Percentiles rank a stretch among this genome's conserved stretches.
Evolutionary conservation across 2,329 filamentous ascomycete species (phyloP).

Genomic region (Decorospora gaudefroyi): DNA sequence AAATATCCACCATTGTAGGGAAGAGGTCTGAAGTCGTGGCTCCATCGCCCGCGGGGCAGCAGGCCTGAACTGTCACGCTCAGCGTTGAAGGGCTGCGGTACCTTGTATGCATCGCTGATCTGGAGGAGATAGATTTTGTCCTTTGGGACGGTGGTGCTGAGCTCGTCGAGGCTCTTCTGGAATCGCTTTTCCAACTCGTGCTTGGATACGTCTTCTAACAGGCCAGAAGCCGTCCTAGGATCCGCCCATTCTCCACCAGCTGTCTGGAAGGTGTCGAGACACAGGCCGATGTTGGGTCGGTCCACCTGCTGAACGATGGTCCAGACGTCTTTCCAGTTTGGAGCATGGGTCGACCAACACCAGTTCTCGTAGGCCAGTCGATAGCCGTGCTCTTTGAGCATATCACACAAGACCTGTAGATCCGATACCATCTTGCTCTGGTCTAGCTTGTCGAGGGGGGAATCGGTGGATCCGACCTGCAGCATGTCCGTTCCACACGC

Average conservation of each 20-base stretch:
- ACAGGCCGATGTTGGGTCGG: conserved; percentile 70
- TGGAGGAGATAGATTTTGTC: conserved; percentile 77
- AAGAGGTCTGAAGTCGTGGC: conserved; percentile 69
- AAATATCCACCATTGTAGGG: conserved; percentile 73
- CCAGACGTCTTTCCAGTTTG: conserved; percentile 72
- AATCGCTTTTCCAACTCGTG: conserved; percentile 59
- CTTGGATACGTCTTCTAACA: conserved; percentile 56
- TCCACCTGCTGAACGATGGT: conserved; percentile 66
- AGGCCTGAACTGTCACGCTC: conserved; percentile 58
- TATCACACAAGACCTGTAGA: conserved; percentile 59
- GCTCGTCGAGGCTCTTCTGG: conserved; percentile 59
- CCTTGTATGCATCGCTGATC: conserved; percentile 73
- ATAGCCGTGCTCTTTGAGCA: conserved; percentile 61
- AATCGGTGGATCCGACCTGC: conserved; percentile 68
- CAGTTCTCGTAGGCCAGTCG: conserved; percentile 78
- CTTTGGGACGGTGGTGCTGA: conserved; percentile 62
- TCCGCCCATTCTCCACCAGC: conserved; percentile 74
- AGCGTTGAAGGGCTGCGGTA: conserved; percentile 59
- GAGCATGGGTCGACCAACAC: conserved; percentile 69
- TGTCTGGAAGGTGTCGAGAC: conserved; percentile 78
- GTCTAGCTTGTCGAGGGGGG: conserved; percentile 59
- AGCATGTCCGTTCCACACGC: conserved; percentile 70
- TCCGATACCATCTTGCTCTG: conserved; percentile 62
- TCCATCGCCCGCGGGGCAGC: conserved; percentile 69
- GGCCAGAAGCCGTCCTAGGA: conserved; percentile 65